Conservation (phyloP, 768 basidiomycete species). For the Ramaria sp. region DNA sequence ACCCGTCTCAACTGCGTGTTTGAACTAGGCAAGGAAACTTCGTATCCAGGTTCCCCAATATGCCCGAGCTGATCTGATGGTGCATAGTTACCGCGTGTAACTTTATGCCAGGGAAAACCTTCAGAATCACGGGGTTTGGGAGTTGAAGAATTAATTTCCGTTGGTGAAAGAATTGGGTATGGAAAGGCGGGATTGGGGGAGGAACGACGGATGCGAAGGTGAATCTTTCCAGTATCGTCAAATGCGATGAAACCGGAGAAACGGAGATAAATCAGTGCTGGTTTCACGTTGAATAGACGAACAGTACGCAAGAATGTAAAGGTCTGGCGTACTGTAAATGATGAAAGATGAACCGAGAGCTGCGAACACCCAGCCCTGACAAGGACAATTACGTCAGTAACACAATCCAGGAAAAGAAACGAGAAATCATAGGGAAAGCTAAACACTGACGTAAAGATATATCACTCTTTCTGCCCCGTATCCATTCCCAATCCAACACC, state of each 20-base stretch:
- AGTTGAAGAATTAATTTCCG: not conserved
- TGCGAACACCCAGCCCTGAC: slow-evolving; percentile 2
- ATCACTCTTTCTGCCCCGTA: slow-evolving; percentile 1
- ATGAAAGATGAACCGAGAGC: not conserved
- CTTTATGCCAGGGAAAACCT: too few relatives aligned
- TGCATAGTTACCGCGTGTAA: too few relatives aligned
- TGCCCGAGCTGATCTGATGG: too few relatives aligned
- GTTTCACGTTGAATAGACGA: not conserved
- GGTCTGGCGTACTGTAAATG: not conserved
- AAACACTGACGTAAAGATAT: slow-evolving; percentile 7
- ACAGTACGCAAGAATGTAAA: not conserved
- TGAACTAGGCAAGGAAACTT: not conserved
- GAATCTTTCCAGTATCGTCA: not conserved
- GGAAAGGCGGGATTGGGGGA: not conserved
- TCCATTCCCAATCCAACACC: slow-evolving; percentile 3
- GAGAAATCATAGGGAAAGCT: not conserved
- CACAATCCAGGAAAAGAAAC: not conserved
- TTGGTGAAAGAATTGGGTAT: not conserved
- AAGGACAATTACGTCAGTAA: not conserved
- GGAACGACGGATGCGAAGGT: not conserved
- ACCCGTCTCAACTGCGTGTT: slow-evolving; percentile 1
- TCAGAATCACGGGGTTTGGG: too few relatives aligned
- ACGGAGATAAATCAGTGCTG: slow-evolving; percentile 7
- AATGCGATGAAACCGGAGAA: slow-evolving; percentile 1
- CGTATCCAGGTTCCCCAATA: too few relatives aligned